These are phyloP conservation scores for Kalmusia sp. DNA, from an alignment of 2,329 filamentous ascomycete species.

Conservation along the genomic window DNA sequence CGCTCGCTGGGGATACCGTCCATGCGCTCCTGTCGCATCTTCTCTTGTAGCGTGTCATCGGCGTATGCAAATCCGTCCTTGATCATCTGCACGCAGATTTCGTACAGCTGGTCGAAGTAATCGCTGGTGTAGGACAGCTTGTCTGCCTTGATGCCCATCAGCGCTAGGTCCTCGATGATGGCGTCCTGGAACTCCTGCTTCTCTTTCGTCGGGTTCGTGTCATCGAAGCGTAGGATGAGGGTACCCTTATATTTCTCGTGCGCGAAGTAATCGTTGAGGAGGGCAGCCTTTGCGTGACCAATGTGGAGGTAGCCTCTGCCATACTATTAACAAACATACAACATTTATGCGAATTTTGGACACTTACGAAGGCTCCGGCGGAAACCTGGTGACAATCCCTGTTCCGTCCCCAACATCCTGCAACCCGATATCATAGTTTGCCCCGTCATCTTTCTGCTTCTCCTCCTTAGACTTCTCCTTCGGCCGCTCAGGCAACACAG, in stretches of 20 bases:
- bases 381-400: slow-evolving; percentile 86
- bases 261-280: slow-evolving; percentile 96
- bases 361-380: slow-evolving; percentile 89
- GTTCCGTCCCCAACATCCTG: slow-evolving; percentile 78
- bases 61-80: slow-evolving; percentile 89
- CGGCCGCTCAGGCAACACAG: slow-evolving; percentile 67
- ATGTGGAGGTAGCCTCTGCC: slow-evolving; percentile 85
- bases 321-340: slow-evolving; percentile 15
- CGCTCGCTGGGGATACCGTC: slow-evolving; percentile 82
- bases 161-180: slow-evolving; percentile 86
- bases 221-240: slow-evolving; percentile 90
- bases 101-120: slow-evolving; percentile 92
- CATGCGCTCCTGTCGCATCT: slow-evolving; percentile 84
- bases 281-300: slow-evolving; percentile 90
- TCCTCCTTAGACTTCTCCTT: slow-evolving; percentile 60
- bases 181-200: slow-evolving; percentile 95
- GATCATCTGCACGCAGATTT: slow-evolving; percentile 84
- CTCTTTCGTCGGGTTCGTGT: slow-evolving; percentile 97
- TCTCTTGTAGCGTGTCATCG: slow-evolving; percentile 90
- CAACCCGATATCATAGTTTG: slow-evolving; percentile 87
- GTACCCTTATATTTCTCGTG: slow-evolving; percentile 92
- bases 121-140: slow-evolving; percentile 89
- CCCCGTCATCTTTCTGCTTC: slow-evolving; percentile 77
- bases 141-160: slow-evolving; percentile 93
- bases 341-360: slow-evolving; percentile 19